These are phyloP conservation scores for Fomitopsis schrenkii DNA, from an alignment of 1,284 basidiomycete species.

Conservation along the genomic window DNA sequence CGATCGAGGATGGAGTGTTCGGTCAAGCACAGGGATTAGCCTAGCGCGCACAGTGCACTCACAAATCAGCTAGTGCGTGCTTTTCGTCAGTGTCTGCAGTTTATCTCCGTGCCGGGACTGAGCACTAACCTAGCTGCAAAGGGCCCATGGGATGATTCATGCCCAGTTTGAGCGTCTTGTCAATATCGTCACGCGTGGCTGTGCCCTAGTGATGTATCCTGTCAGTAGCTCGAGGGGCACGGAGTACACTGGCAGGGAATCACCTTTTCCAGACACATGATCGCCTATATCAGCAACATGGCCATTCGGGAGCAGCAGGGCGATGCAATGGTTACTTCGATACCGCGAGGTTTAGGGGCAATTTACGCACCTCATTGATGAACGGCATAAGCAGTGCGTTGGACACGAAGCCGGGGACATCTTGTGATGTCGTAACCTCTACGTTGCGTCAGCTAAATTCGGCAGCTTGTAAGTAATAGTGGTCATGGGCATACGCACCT, in stretches of 20 bases:
- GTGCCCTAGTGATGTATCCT: constrained; percentile 53
- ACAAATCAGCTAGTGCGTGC: constrained; percentile 68
- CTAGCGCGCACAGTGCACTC: constrained; percentile 24
- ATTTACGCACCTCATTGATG: constrained; percentile 68
- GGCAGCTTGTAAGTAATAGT: not conserved
- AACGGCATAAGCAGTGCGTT: constrained; percentile 90
- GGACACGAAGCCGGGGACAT: constrained; percentile 89
- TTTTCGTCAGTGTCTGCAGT: not conserved
- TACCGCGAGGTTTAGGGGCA: not conserved
- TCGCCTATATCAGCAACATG: constrained; percentile 54
- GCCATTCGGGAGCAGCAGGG: not conserved
- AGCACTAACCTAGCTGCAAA: constrained; percentile 63
- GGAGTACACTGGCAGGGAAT: too few relatives aligned
- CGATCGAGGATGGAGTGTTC: not conserved
- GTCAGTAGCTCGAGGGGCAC: not conserved
- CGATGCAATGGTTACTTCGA: not conserved
- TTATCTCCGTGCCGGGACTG: not conserved
- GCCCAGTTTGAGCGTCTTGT: constrained; percentile 88
- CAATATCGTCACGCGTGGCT: constrained; percentile 92
- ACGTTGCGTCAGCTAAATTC: constrained; percentile 1
- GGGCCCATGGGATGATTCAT: constrained; percentile 98
- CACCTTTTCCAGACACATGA: constrained; percentile 88
- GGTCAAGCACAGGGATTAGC: constrained; percentile 4
- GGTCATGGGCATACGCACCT: constrained; percentile 39
- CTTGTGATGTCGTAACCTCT: constrained; percentile 87